Percentiles rank a stretch among this genome's conserved stretches.
These are phyloP conservation scores for Zelonia costaricensis DNA, from an alignment of 208 protist species.

Conservation along the genomic window DNA sequence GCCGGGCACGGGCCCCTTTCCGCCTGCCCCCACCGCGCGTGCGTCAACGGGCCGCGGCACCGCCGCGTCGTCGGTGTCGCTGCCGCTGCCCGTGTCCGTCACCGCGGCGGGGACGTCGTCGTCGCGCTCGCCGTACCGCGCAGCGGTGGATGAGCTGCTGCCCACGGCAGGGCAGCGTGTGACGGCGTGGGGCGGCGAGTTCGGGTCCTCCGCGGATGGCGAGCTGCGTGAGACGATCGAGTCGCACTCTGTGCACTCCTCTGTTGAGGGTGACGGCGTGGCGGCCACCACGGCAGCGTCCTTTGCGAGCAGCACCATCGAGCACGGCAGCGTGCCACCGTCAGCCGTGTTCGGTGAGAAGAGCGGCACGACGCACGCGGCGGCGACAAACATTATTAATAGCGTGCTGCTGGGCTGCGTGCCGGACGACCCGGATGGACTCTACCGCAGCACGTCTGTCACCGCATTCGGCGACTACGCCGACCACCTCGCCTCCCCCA, in stretches of 20 bases:
- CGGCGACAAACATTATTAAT: slow-evolving; percentile 43
- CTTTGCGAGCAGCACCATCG: slow-evolving; percentile 8
- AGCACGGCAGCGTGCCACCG: slow-evolving; percentile 9
- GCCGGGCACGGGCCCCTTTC: too few relatives aligned
- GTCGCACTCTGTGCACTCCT: background rate
- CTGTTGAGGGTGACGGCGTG: background rate
- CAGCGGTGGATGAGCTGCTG: background rate
- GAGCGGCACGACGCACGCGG: slow-evolving; percentile 34
- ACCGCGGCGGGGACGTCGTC: too few relatives aligned
- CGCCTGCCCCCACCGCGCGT: too few relatives aligned
- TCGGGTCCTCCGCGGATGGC: too few relatives aligned
- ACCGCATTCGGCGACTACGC: slow-evolving; percentile 12
- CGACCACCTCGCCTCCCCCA: slow-evolving; percentile 7
- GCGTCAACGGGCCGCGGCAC: too few relatives aligned
- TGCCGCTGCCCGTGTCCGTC: slow-evolving; percentile 1
- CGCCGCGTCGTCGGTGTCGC: background rate
- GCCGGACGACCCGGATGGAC: slow-evolving; percentile 22
- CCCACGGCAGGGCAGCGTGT: too few relatives aligned
- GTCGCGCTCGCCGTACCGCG: background rate
- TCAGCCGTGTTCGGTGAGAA: slow-evolving; percentile 12
- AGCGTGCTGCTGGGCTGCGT: slow-evolving; percentile 46
- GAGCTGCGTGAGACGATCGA: background rate
- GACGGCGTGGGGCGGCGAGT: background rate
- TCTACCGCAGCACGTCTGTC: slow-evolving; percentile 10
- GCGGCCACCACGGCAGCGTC: background rate